Evolutionary conservation across 129 eudicot species (phyloP).

Genomic region (Erigeron canadensis): DNA sequence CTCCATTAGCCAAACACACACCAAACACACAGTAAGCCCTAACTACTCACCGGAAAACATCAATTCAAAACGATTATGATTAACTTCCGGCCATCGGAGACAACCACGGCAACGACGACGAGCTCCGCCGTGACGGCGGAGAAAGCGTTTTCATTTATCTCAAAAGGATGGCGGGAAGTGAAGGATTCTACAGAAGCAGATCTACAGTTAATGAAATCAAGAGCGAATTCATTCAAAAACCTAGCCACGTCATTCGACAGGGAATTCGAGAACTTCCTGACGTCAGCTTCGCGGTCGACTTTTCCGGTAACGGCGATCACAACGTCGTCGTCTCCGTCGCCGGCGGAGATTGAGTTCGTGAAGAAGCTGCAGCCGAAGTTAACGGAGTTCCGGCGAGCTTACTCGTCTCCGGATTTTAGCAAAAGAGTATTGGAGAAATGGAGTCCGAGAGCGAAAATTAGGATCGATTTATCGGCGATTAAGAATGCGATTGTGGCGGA

Average conservation of each 20-base stretch:
- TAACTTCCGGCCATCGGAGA: constrained; percentile 51
- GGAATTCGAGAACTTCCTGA: constrained; percentile 81
- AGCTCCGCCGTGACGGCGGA: constrained; percentile 57
- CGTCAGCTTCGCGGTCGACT: constrained; percentile 65
- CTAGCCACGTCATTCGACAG: constrained; percentile 66
- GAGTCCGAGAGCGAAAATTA: constrained; percentile 54
- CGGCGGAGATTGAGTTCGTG: constrained; percentile 78
- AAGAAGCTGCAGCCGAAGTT: constrained; percentile 73
- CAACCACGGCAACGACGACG: constrained; percentile 31
- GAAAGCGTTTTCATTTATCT: constrained; percentile 78
- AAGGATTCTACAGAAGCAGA: constrained; percentile 85
- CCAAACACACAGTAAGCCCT: constrained; percentile 21
- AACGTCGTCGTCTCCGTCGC: constrained; percentile 46
- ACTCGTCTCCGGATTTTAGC: constrained; percentile 83
- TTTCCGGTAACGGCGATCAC: constrained; percentile 59
- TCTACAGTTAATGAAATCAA: constrained; percentile 64
- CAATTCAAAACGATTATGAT: constrained; percentile 29
- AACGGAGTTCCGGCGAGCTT: constrained; percentile 66
- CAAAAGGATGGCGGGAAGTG: constrained; percentile 94
- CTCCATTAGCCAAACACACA: constrained; percentile 24
- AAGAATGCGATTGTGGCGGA: constrained; percentile 78
- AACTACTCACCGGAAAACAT: constrained; percentile 3
- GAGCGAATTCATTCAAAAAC: constrained; percentile 82
- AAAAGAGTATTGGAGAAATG: constrained; percentile 59
- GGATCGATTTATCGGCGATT: constrained; percentile 73